Evolutionary conservation across 73 alveolate genomes (phyloP), one percentile per base, ranked within the genome.

Genomic region (Uronychia setigera): DNA sequence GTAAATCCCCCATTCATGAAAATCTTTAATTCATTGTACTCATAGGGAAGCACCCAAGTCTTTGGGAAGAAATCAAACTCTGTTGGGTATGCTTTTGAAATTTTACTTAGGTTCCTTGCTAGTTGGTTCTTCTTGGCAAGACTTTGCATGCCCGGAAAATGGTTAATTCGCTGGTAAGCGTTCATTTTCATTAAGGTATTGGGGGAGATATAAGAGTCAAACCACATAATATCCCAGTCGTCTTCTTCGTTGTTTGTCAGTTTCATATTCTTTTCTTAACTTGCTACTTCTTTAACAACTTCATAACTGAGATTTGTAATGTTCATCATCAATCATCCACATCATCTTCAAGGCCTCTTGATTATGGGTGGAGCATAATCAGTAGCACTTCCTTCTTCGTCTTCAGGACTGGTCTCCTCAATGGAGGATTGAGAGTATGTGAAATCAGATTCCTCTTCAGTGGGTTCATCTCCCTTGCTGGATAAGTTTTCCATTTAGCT

Each of bases 31-130:
- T 90, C 95, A 31, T 59, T 90, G 59, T 35, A 74, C 83, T 90
- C 95, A 27, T 84, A 59, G 0, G 95, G 95, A 5, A 90, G 79
- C 1, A 80, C 74, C 95, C 95, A 90, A 26, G 95, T 90, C 31
- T 74, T 29, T 1, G 95, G 95, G 80, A 83, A 57, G 80, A 90
- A 76, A 11, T 84, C 79, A 79, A 85, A 90, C 57, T 84, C 95
- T 29, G 58, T 80, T 46, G 90, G 90, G 83, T 32, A 90, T 35
- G 83, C 59, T 58, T 80, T 90, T 58, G 76, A 74, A 80, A 90
- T 35, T 67, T 75, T 34, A 60, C 85, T 90, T 28, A 90, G 76
- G 59, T 90, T 90, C 86, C 83, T 90, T 29, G 90, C 95, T 35
- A 90, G 85, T 74, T 81, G 74, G 32, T 90, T 90, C 84, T 90